phyloP scores from a whole-genome alignment of 1,284 basidiomycete species.

The Coriolopsis trogii region DNA sequence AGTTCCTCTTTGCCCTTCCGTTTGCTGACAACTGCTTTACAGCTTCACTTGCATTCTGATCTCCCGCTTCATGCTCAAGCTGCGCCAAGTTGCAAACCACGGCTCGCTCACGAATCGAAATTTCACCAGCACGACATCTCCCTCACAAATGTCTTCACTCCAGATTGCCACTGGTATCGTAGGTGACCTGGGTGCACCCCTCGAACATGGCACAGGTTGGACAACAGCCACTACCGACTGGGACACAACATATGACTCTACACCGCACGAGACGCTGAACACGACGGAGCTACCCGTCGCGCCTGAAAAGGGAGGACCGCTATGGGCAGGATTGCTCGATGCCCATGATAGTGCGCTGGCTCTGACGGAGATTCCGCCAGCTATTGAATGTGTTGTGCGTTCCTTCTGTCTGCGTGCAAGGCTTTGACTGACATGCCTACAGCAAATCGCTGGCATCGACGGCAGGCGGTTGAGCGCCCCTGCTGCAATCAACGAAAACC shows the following conservation, averaged over 20 bases:
- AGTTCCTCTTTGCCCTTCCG: not conserved
- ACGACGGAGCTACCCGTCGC: not conserved
- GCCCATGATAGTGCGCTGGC: too few species aligned
- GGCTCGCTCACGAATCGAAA: too few species aligned
- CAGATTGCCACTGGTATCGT: slow-evolving; percentile 12
- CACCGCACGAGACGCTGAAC: not conserved
- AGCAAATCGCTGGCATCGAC: too few species aligned
- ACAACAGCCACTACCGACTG: not conserved
- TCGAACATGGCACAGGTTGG: slow-evolving; percentile 3
- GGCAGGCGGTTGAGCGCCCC: too few species aligned
- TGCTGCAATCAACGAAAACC: too few species aligned
- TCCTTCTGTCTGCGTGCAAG: too few species aligned
- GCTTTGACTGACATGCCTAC: too few species aligned
- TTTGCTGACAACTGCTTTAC: not conserved
- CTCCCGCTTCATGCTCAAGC: slow-evolving; percentile 23
- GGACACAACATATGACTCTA: too few species aligned
- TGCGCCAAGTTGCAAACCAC: slow-evolving; percentile 18
- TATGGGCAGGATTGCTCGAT: not conserved
- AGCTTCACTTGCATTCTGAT: slow-evolving; percentile 19
- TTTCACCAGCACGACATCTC: too few species aligned
- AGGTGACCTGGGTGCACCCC: slow-evolving; percentile 23
- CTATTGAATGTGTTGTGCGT: too few species aligned
- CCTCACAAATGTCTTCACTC: too few species aligned
- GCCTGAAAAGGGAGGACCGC: not conserved
- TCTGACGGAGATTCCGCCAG: too few species aligned